These are phyloP conservation scores for Tothia fuscella DNA, from an alignment of 2,329 filamentous ascomycete genomes.

Conservation along the genomic window DNA sequence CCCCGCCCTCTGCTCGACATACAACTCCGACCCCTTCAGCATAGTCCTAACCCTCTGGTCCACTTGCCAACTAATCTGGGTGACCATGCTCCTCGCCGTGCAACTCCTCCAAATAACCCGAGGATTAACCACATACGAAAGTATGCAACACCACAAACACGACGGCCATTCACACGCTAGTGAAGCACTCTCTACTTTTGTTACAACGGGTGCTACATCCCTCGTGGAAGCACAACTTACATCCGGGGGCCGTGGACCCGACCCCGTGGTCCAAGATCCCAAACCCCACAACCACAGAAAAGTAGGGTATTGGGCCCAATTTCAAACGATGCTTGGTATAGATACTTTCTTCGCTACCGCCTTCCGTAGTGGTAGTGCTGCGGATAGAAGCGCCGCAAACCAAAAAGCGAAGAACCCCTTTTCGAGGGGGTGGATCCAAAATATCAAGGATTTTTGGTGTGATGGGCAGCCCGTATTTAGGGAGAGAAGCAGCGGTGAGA, in stretches of 20 bases:
- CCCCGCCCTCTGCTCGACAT: conserved; percentile 58
- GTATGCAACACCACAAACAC: conserved; percentile 72
- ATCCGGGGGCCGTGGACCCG: conserved; percentile 51
- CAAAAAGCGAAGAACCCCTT: conserved; percentile 59
- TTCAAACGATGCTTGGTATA: conserved; percentile 68
- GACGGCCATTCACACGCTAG: conserved; percentile 36
- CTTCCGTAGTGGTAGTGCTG: conserved; percentile 54
- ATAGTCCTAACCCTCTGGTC: conserved; percentile 70
- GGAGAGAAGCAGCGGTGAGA: conserved; percentile 58
- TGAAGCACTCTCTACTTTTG: conserved; percentile 56
- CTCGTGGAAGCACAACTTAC: conserved; percentile 60
- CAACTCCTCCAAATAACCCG: conserved; percentile 86
- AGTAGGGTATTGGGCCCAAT: conserved; percentile 44
- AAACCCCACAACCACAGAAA: conserved; percentile 27
- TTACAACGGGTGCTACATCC: conserved; percentile 57
- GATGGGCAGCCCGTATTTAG: conserved; percentile 76
- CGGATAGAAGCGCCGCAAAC: conserved; percentile 29
- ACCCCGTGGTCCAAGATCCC: too few relatives aligned
- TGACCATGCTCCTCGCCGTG: conserved; percentile 91
- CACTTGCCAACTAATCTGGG: conserved; percentile 79
- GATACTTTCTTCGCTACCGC: conserved; percentile 92
- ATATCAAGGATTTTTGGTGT: conserved; percentile 95
- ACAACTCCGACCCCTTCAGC: conserved; percentile 75
- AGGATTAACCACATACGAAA: conserved; percentile 92
- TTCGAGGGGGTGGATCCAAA: conserved; percentile 68